phyloP scores from a whole-genome alignment of 1,284 basidiomycete genomes.

The Fistulinella cinereoalba region DNA sequence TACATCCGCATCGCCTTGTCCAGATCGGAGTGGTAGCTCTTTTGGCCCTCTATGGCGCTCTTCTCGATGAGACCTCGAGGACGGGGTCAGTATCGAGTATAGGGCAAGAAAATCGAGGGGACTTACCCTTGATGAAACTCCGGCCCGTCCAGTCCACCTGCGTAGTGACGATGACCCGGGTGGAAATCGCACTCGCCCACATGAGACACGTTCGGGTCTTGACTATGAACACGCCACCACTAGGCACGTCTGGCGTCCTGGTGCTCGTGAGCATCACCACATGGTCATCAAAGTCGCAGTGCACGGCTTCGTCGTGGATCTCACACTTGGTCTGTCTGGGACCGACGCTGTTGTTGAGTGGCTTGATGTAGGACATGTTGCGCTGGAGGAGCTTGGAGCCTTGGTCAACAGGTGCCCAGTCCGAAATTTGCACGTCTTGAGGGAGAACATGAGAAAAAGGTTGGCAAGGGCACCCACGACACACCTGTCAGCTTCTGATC shows the following conservation, averaged over 20 bases:
- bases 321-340: constrained; percentile 96
- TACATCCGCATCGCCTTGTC: constrained; percentile 85
- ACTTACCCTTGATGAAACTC: constrained; percentile 89
- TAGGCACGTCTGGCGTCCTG: constrained; percentile 91
- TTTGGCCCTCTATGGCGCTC: constrained; percentile 93
- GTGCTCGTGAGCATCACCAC: constrained; percentile 88
- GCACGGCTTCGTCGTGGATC: constrained; percentile 80
- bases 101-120: constrained; percentile 15
- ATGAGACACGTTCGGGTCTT: constrained; percentile 94
- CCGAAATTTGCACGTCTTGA: constrained; percentile 89
- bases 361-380: constrained; percentile 95
- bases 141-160: constrained; percentile 95
- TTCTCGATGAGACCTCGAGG: constrained; percentile 85
- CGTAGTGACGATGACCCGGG: constrained; percentile 83
- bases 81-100: background rate
- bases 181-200: constrained; percentile 83
- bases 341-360: constrained; percentile 83
- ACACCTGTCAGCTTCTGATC: constrained; percentile 88
- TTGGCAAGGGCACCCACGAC: constrained; percentile 5
- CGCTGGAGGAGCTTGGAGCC: constrained; percentile 75
- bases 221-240: constrained; percentile 87
- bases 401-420: constrained; percentile 73
- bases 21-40: constrained; percentile 81
- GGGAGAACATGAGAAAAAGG: constrained; percentile 4
- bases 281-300: constrained; percentile 84